Conservation (phyloP, 164 flowering plant species). For the Aristolochia fimbriata region DNA sequence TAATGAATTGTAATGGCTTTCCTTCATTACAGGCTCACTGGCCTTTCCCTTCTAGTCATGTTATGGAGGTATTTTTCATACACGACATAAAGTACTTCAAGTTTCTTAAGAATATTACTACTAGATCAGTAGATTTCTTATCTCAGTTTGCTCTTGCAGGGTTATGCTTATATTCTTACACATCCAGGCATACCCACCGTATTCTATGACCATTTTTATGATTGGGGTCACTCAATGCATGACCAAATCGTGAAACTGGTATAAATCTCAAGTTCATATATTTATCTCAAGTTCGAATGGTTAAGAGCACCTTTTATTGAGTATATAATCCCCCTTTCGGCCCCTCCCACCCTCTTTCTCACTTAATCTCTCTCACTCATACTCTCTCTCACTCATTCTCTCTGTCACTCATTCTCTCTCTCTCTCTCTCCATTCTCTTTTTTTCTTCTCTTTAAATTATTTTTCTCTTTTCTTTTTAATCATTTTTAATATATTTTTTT, state of each 20-base stretch:
- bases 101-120: not conserved
- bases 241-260: slow-evolving; percentile 90
- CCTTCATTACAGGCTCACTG: slow-evolving; percentile 74
- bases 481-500: no score
- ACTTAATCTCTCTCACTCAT: no score
- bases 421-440: no score
- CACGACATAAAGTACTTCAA: no score
- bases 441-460: no score
- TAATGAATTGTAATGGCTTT: not conserved
- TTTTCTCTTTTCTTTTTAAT: no score
- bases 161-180: slow-evolving; percentile 85
- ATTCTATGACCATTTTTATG: slow-evolving; percentile 86
- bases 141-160: slow-evolving; percentile 33
- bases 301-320: no score
- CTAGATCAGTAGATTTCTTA: not conserved
- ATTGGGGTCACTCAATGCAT: slow-evolving; percentile 61
- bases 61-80: slow-evolving; percentile 66
- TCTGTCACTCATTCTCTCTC: no score
- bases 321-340: no score
- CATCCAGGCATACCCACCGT: slow-evolving; percentile 89
- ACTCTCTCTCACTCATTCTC: no score
- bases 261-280: slow-evolving; percentile 9
- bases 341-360: no score
- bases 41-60: slow-evolving; percentile 79
- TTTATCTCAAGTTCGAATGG: not conserved